Percentiles rank a stretch among this genome's conserved stretches.
Evolutionary conservation across 2,329 filamentous ascomycete genomes (phyloP).

Genomic region (Kalaharituber pfeilii): DNA sequence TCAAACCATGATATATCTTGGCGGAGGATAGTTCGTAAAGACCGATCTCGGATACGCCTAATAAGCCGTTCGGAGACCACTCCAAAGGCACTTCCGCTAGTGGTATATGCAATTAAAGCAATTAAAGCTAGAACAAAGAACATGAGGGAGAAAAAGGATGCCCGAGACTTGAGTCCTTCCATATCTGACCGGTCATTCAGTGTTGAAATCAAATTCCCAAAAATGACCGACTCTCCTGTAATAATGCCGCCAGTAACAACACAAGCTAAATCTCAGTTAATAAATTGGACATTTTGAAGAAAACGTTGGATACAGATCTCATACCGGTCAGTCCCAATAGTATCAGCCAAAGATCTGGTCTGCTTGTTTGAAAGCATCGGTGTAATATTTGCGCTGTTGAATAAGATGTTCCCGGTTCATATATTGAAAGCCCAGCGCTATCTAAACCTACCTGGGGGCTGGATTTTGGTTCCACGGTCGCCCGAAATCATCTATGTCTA

Average conservation of each 20-base stretch:
- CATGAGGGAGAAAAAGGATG: conserved; percentile 32
- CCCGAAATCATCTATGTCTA: conserved; percentile 1
- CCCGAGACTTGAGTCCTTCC: conserved; percentile 20
- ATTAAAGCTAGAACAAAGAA: conserved; percentile 39
- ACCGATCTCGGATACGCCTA: conserved; percentile 30
- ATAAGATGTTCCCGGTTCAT: conserved; percentile 7
- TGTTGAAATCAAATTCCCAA: conserved; percentile 35
- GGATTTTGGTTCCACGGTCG: no score
- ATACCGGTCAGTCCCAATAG: conserved; percentile 26
- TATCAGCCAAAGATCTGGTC: conserved; percentile 28
- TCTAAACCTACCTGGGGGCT: no score
- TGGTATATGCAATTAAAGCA: conserved; percentile 31
- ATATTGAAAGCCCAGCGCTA: no score
- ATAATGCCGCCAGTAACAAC: conserved; percentile 34
- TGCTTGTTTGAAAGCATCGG: conserved; percentile 25
- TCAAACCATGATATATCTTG: conserved; percentile 30
- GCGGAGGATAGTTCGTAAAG: conserved; percentile 23
- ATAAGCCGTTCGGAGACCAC: conserved; percentile 33
- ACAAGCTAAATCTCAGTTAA: conserved; percentile 27
- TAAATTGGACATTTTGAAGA: neutral
- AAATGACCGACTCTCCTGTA: conserved; percentile 43
- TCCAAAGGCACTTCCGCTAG: conserved; percentile 33
- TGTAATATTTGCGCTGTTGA: conserved; percentile 14
- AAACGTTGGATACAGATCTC: neutral
- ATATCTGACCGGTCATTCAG: conserved; percentile 33